Evolutionary conservation across 2,329 filamentous ascomycete genomes (phyloP).

Genomic region (Domatiomyces globalis): DNA sequence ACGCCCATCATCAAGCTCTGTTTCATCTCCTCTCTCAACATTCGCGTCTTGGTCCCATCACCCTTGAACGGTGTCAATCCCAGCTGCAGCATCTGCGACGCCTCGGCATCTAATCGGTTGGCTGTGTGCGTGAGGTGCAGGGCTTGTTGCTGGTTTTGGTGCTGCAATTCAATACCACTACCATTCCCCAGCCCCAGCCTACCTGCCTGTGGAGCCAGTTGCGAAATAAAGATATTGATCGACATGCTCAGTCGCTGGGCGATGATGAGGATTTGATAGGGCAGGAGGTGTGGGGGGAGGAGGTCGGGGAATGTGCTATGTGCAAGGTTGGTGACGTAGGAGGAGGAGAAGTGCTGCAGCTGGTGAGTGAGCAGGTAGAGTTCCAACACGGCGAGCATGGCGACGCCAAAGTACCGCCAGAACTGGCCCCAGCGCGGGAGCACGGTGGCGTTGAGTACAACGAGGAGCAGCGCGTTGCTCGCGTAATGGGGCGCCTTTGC

Average conservation of each 20-base stretch:
- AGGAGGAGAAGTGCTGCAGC: constrained; percentile 21
- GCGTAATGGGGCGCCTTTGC: constrained; percentile 27
- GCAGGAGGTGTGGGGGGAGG: constrained; percentile 42
- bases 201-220: constrained; percentile 51
- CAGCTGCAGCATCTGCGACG: constrained; percentile 54
- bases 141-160: constrained; percentile 47
- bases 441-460: constrained; percentile 18
- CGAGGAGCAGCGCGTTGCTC: constrained; percentile 22
- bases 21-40: constrained; percentile 57
- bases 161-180: constrained; percentile 20
- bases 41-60: constrained; percentile 50
- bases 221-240: constrained; percentile 67
- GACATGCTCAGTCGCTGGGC: constrained; percentile 64
- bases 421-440: constrained; percentile 19
- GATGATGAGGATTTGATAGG: constrained; percentile 69
- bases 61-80: constrained; percentile 69
- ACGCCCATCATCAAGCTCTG: constrained; percentile 83
- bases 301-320: constrained; percentile 25
- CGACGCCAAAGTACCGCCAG: constrained; percentile 41
- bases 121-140: constrained; percentile 50
- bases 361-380: constrained; percentile 40
- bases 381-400: constrained; percentile 43
- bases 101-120: constrained; percentile 52
- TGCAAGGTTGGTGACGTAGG: constrained; percentile 2
- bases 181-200: constrained; percentile 9